Evolutionary conservation across 2,329 filamentous ascomycete genomes (phyloP).

Genomic region (Epichloe sylvatica): DNA sequence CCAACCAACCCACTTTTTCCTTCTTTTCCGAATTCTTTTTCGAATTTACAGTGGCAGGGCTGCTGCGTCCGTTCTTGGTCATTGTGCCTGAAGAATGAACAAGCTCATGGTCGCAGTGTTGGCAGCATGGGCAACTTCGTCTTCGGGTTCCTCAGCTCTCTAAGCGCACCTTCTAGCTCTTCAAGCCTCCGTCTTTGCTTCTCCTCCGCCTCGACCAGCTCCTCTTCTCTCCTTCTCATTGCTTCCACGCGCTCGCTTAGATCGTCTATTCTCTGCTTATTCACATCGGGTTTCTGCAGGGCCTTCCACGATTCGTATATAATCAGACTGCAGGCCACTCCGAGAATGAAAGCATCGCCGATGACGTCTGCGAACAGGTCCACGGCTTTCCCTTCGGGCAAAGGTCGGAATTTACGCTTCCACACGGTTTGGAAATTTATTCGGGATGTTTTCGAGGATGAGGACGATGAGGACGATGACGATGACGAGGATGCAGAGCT

Average conservation of each 20-base stretch:
- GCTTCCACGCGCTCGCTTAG: conserved; percentile 35
- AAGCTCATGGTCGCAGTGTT: conserved; percentile 14
- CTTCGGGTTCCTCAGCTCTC: conserved; percentile 39
- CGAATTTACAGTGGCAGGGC: too few relatives aligned
- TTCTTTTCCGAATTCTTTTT: too few relatives aligned
- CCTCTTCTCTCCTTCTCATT: conserved; percentile 34
- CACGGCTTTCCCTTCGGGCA: conserved; percentile 52
- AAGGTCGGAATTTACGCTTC: conserved; percentile 45
- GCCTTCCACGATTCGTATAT: conserved; percentile 48
- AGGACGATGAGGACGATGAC: background rate
- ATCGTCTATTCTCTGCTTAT: conserved; percentile 37
- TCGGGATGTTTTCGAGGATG: conserved; percentile 11
- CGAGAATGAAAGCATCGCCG: conserved; percentile 48
- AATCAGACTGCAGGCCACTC: conserved; percentile 42
- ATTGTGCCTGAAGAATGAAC: background rate
- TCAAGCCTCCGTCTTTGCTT: conserved; percentile 34
- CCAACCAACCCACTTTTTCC: background rate
- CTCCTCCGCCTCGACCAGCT: conserved; percentile 31
- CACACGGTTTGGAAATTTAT: conserved; percentile 38
- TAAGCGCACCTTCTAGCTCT: conserved; percentile 39
- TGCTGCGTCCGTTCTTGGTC: background rate
- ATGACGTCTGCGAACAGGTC: conserved; percentile 53
- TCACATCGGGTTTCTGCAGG: conserved; percentile 45
- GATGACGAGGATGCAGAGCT: background rate
- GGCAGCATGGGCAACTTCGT: conserved; percentile 41